Base-by-base conservation (phyloP, 2,329 filamentous ascomycete species). In the Chaetomiaceae sp. region DNA sequence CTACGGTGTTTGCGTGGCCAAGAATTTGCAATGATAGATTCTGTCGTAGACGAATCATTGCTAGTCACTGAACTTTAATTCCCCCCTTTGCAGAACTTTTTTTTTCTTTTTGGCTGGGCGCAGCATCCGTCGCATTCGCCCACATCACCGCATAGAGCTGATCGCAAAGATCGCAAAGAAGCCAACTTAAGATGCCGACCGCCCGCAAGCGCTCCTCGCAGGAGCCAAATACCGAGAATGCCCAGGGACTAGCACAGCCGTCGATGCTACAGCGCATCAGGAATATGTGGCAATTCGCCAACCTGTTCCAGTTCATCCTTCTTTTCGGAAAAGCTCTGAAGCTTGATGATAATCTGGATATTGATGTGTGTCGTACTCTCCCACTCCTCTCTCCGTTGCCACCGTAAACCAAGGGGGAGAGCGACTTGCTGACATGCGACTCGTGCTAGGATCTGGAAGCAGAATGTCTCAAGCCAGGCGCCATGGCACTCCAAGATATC, bases 201-300 rank as follows among this genome's bases (percentile, higher is more conserved):
- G 68, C 72, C 36, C 72, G 75, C 63, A 79, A 79, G 69, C 72
- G 77, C 65, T 67, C 73, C 55, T 61, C 71, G 56, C 71, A 72
- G 63, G 74, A 78, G 60, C 67, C 69, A 59, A 72, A 73, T 45
- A 55, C 65, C 56, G 59, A 68, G 58, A 40, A 68, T 60, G 59
- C 55, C 3, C 56, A 61, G 32, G 48, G 53, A 7, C 54, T 63
- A 7, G 62, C 66, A 20, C 66, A 70, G 54, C 60, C 63, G 1
- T 67, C 72, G 4, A 62, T 83, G 50, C 75, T 95, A 25, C 74
- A 82, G 54, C 84, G 78, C 60, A 80, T 97, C 61, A 84, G 92
- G 58, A 94, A 89, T 67, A 90, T 89, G 79, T 97, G 92, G 91
- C 88, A 96, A 70, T 96, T 97, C 71, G 89, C 92, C 56, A 92